Evolutionary conservation across 768 basidiomycete genomes (phyloP), one percentile per base, ranked within the genome.

Genomic region (Boletus reticuloceps): DNA sequence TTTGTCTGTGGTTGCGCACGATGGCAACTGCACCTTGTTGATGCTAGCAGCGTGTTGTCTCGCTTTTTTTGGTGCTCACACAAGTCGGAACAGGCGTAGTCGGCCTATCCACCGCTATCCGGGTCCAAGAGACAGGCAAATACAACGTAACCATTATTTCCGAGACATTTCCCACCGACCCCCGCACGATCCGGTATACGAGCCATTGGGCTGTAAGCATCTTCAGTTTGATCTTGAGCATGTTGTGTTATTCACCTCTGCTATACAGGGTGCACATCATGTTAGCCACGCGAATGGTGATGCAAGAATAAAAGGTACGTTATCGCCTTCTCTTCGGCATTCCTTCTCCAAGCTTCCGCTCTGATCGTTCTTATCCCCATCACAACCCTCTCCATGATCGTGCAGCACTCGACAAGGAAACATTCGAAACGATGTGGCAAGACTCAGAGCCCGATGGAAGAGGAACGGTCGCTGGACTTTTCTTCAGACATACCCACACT

Each of bases 191-290:
- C 65, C 77, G 78, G 50, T 93, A 89, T 61, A 89, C 91, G 3
- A 89, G 88, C 66, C 81, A 81, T 34, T 92, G 91, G 91, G 91
- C 91, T 37, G 91, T 89, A 58, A 59, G 85, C 75, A 20, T 14
- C 25, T 13, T 25, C 19, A 20, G 17, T 39, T 17, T 31, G 6
- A 29, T 47, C 25, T 20, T 19, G 12, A 44, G 50, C 52, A 20
- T 47, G 14, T 29, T 31, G 22, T 41, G 41, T 27, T 31, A 29
- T 46, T 36, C 22, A 14, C 25, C 31, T 42, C 51, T 38, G 6
- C 1, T 46, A n/a, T 48, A 32, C 47, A 93, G 91, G 91, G 90
- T 36, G 91, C 88, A 10, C 88, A 92, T 58, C 87, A 91, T 76
- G 82, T 91, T 44, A 84, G 81, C 44, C 77, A 77, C 16, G 79